Percentiles rank a stretch among this genome's conserved stretches.
Evolutionary conservation across 176 grass and related monocot species (phyloP).

Genomic region (Puya raimondii): DNA sequence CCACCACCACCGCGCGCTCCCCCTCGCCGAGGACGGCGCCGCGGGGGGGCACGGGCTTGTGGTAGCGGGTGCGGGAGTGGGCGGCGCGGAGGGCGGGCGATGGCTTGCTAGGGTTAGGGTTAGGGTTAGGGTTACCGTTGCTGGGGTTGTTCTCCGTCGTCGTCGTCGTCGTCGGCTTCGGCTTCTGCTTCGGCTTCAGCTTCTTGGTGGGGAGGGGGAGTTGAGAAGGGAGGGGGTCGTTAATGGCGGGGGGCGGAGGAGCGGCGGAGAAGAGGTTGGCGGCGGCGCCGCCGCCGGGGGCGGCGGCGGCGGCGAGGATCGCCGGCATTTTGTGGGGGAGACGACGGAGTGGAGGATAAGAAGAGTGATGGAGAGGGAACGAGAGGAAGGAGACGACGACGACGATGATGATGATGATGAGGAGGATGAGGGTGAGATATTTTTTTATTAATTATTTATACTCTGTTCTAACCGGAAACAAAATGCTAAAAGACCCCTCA

Average conservation of each 20-base stretch:
- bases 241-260: constrained; percentile 33
- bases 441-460: too few species aligned
- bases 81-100: constrained; percentile 42
- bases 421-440: too few species aligned
- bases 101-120: background rate
- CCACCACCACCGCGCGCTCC: constrained; percentile 60
- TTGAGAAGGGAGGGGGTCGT: constrained; percentile 28
- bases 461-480: too few species aligned
- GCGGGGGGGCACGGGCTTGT: constrained; percentile 53
- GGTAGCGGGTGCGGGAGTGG: constrained; percentile 66
- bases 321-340: constrained; percentile 28
- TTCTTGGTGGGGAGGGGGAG: constrained; percentile 11
- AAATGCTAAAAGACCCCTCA: too few species aligned
- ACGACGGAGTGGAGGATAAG: constrained; percentile 7
- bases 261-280: constrained; percentile 46
- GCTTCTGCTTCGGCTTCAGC: background rate
- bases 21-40: constrained; percentile 41
- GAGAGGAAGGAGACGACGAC: constrained; percentile 21
- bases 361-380: background rate
- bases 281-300: constrained; percentile 10
- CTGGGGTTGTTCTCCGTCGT: background rate
- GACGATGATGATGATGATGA: too few species aligned
- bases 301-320: constrained; percentile 4
- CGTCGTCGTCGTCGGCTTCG: background rate
- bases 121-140: background rate